Base-by-base conservation (phyloP, 441 rosid species). In the Oxalis stricta region DNA sequence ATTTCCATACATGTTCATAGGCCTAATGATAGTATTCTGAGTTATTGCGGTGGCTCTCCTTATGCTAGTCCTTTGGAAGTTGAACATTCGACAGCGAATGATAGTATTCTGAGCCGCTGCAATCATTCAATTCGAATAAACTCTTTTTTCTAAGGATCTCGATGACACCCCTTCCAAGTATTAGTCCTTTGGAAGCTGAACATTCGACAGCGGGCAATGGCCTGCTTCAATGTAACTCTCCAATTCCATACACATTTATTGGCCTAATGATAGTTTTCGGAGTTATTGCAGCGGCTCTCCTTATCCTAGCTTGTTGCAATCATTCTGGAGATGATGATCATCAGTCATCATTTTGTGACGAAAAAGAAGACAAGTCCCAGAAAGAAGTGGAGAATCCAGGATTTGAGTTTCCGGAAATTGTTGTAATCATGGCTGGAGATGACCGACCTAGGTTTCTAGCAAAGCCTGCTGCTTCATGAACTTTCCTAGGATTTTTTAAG, bases 381-480 rank as follows among this genome's bases (percentile, higher is more conserved):
- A 34, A 35, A 8, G 8, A 8, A 3, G 13, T 26, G 1, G 46
- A 36, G 11, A 11, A 29, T 21, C 22, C 51, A 0, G 36, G 24
- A 0, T 37, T 18, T 1, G 5, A 20, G 42, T 57, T 53, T 46
- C 44, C 47, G 0, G 17, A 53, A 36, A 35, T 49, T 5, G 47
- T 53, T 28, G 69, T 64, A 2, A 41, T 64, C 20, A 53, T 64
- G 69, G 58, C 69, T 1, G 69, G 69, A 40, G 55, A 64, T 41
- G 26, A 49, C 9, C 50, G 32, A 3, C 64, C 69, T 6, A 49
- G 50, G 2, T 44, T 15, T 24, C 4, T 53, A 4, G 69, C 60
- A 21, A 58, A 17, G 16, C 64, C 64, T 30, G 33, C 51, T 38
- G 19, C 52, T 43, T 21, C 38, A n/a, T n/a, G n/a, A n/a, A n/a